Evolutionary conservation across 352 stramenopile genomes (phyloP).

Genomic region (Pythium coloratum): DNA sequence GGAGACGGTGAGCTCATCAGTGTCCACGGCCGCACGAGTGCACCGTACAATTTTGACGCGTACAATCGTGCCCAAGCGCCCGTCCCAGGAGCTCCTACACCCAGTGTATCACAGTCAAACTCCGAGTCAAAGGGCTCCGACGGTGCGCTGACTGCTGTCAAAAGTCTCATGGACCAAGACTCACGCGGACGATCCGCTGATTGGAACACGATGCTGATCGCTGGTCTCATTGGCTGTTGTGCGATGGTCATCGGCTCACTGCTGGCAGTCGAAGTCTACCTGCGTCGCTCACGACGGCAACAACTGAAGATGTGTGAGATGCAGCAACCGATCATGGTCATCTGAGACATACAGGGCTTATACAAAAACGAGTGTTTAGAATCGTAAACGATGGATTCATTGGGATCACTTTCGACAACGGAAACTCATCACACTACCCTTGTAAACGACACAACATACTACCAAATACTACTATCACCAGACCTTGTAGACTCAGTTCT

Average conservation of each 20-base stretch:
- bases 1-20: not conserved
- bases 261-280: constrained; percentile 19
- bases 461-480: too few species aligned
- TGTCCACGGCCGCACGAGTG: not conserved
- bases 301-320: constrained; percentile 12
- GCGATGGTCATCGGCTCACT: constrained; percentile 15
- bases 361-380: not conserved
- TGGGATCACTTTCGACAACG: too few species aligned
- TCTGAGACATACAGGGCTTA: not conserved
- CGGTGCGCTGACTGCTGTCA: constrained; percentile 6
- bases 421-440: too few species aligned
- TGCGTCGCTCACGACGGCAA: not conserved
- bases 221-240: constrained; percentile 12
- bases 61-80: constrained; percentile 4
- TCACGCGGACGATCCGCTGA: not conserved
- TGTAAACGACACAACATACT: too few species aligned
- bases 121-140: not conserved
- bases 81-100: not conserved
- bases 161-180: constrained; percentile 1
- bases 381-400: too few species aligned
- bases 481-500: constrained; percentile 11
- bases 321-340: constrained; percentile 12
- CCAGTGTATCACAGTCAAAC: not conserved
- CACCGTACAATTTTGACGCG: constrained; percentile 14
- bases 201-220: constrained; percentile 2